phyloP scores from a whole-genome alignment of 768 basidiomycete genomes.

The Mycena epipterygia region DNA sequence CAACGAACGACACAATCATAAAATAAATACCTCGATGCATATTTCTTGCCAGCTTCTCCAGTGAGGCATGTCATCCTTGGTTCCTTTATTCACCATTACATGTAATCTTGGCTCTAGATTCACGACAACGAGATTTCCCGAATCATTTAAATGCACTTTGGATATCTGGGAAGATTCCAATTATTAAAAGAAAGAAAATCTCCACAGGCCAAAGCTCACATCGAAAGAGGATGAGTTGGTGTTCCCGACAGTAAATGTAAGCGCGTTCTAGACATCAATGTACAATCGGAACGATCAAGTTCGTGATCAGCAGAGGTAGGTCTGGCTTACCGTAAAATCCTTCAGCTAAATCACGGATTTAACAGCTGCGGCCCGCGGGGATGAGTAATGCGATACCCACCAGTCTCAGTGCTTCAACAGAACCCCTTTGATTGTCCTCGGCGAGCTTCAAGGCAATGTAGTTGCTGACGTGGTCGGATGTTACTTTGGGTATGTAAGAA shows the following conservation, averaged over 20 bases:
- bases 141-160: slow-evolving; percentile 26
- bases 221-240: slow-evolving; percentile 23
- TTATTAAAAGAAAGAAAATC: not conserved
- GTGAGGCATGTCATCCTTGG: slow-evolving; percentile 24
- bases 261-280: slow-evolving; percentile 15
- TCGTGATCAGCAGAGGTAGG: too few relatives aligned
- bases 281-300: not conserved
- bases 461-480: slow-evolving; percentile 25
- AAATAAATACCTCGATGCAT: slow-evolving; percentile 19
- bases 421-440: slow-evolving; percentile 24
- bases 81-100: not conserved
- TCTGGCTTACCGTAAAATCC: slow-evolving; percentile 22
- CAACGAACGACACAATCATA: too few relatives aligned
- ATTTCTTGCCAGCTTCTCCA: slow-evolving; percentile 32
- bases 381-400: not conserved
- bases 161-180: slow-evolving; percentile 20
- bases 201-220: not conserved
- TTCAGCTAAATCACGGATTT: not conserved
- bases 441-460: slow-evolving; percentile 27
- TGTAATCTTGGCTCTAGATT: slow-evolving; percentile 19
- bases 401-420: slow-evolving; percentile 26
- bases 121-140: slow-evolving; percentile 16
- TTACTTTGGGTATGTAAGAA: slow-evolving; percentile 4
- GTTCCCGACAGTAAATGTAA: slow-evolving; percentile 13
- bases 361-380: not conserved